These are phyloP conservation scores for Warburgia ugandensis DNA, from an alignment of 164 flowering plant species.

Conservation along the genomic window DNA sequence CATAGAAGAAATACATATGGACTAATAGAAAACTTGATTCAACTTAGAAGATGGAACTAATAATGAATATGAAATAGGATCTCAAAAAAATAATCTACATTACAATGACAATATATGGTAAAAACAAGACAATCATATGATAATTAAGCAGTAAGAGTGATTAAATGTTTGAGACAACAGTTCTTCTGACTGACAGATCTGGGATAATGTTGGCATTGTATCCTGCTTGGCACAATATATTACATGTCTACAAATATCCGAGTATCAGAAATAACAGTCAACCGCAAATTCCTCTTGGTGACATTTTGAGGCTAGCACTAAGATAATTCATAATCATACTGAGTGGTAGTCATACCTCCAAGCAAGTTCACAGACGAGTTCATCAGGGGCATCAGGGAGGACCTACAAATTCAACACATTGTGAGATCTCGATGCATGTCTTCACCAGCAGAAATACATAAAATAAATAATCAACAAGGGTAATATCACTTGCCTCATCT, in stretches of 20 bases:
- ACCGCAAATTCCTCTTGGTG: background rate
- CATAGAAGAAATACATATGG: too few species aligned
- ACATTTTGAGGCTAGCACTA: background rate
- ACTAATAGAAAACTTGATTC: too few species aligned
- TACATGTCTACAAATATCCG: too few species aligned
- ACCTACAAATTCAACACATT: constrained; percentile 35
- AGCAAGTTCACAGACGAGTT: constrained; percentile 79
- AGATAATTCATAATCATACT: background rate
- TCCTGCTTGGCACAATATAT: too few species aligned
- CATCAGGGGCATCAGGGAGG: constrained; percentile 85
- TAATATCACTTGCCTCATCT: constrained; percentile 45
- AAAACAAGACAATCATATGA: too few species aligned
- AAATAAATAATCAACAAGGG: background rate
- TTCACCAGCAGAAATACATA: background rate
- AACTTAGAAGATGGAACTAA: too few species aligned
- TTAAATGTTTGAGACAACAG: too few species aligned
- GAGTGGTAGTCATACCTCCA: constrained; percentile 56
- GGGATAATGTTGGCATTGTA: too few species aligned
- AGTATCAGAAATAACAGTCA: background rate
- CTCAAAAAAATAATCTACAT: too few species aligned
- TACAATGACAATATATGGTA: too few species aligned
- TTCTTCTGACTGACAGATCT: too few species aligned
- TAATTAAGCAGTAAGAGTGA: background rate
- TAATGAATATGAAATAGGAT: too few species aligned
- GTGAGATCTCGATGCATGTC: constrained; percentile 3